A percentile compares a stretch with the other conserved stretches of the same genome.
These are phyloP conservation scores for Ustilaginoidea virens DNA, from an alignment of 2,329 filamentous ascomycete species.

Conservation along the genomic window DNA sequence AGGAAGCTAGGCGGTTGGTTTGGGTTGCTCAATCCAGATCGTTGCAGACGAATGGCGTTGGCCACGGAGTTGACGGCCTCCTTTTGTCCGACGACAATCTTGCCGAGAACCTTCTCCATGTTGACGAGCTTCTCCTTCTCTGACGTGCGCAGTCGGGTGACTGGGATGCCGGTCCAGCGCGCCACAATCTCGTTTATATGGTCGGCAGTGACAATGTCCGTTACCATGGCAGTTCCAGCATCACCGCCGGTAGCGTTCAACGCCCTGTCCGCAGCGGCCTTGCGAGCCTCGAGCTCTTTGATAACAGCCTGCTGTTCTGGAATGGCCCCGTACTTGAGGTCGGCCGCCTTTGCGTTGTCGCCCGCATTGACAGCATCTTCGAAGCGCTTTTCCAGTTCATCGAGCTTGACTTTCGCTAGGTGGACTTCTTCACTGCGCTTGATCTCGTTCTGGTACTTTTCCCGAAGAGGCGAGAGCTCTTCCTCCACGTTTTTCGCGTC, in stretches of 20 bases:
- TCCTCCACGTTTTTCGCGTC: slow-evolving; percentile 92
- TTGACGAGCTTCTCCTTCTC: slow-evolving; percentile 98
- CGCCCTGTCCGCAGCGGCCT: slow-evolving; percentile 60
- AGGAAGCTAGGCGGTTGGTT: slow-evolving; percentile 97
- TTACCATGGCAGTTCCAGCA: slow-evolving; percentile 58
- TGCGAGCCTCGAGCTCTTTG: slow-evolving; percentile 64
- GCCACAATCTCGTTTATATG: slow-evolving; percentile 98
- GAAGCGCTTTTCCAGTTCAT: slow-evolving; percentile 77
- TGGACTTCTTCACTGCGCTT: slow-evolving; percentile 83
- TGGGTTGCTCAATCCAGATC: slow-evolving; percentile 86
- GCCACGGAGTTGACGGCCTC: slow-evolving; percentile 88
- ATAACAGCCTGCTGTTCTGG: slow-evolving; percentile 79
- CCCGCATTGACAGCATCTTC: slow-evolving; percentile 83
- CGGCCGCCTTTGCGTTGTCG: slow-evolving; percentile 75
- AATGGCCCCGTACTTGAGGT: slow-evolving; percentile 94
- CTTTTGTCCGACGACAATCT: slow-evolving; percentile 82
- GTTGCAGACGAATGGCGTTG: slow-evolving; percentile 88
- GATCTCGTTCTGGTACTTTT: slow-evolving; percentile 93
- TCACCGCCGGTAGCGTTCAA: slow-evolving; percentile 41
- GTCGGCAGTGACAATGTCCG: slow-evolving; percentile 87
- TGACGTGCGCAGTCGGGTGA: slow-evolving; percentile 81
- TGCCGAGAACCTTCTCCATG: slow-evolving; percentile 79
- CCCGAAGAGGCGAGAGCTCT: slow-evolving; percentile 76
- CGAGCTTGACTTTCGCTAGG: slow-evolving; percentile 87
- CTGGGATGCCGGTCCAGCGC: slow-evolving; percentile 95